Percentiles rank a stretch among this genome's conserved stretches.
Evolutionary conservation across 2,329 filamentous ascomycete genomes (phyloP).

Genomic region (Stenocarpella maydis): DNA sequence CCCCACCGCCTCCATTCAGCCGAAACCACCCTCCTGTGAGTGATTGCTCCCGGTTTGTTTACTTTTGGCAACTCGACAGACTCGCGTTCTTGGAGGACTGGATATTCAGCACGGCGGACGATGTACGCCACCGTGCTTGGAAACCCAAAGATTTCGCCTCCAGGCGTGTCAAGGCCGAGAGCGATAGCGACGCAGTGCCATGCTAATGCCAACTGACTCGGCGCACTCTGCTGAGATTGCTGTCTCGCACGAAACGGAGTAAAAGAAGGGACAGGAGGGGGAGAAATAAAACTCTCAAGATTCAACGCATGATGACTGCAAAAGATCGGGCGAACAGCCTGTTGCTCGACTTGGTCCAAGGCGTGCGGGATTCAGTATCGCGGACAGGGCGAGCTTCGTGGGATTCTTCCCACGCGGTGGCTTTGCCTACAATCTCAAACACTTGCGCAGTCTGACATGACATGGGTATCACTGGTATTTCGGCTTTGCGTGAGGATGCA

Average conservation of each 20-base stretch:
- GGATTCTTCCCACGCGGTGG: background rate
- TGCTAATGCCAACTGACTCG: background rate
- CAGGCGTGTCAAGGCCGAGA: constrained; percentile 1
- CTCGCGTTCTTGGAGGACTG: background rate
- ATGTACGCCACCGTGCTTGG: background rate
- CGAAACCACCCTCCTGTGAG: background rate
- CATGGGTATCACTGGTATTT: constrained; percentile 22
- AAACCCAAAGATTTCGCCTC: background rate
- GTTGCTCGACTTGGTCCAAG: background rate
- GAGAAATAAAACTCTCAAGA: background rate
- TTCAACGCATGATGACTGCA: background rate
- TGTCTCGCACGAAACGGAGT: background rate
- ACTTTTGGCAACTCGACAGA: background rate
- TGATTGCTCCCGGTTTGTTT: background rate
- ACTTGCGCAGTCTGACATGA: background rate
- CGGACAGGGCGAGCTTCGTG: background rate
- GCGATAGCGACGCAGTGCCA: background rate
- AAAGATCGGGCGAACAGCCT: background rate
- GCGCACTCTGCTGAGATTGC: background rate
- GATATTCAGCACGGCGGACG: background rate
- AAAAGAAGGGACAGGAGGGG: background rate
- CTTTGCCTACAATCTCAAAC: background rate
- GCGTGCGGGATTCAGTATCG: background rate
- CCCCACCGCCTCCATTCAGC: background rate
- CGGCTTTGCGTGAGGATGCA: background rate